phyloP scores from a whole-genome alignment of 2,329 filamentous ascomycete genomes.

The Trichophyton equinum region DNA sequence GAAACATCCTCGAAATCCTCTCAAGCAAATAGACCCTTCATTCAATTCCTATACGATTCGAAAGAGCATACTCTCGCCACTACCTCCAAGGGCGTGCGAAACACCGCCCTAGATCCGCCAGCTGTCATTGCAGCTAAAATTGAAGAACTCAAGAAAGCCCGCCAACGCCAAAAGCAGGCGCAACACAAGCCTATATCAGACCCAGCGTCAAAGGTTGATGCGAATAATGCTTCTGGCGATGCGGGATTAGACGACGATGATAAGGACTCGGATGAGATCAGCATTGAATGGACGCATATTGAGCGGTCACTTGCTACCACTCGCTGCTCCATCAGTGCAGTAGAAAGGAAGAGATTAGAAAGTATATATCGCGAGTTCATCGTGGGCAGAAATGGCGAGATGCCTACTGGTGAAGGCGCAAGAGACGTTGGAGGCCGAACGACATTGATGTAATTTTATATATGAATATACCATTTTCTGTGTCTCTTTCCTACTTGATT shows the following conservation, averaged over 20 bases:
- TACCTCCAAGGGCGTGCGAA: conserved; percentile 30
- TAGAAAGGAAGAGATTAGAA: conserved; percentile 61
- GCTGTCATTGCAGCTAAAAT: conserved; percentile 72
- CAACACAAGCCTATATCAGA: conserved; percentile 24
- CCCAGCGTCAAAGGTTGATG: conserved; percentile 6
- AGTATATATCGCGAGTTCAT: conserved; percentile 90
- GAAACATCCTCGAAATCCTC: conserved; percentile 19
- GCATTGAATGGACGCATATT: conserved; percentile 75
- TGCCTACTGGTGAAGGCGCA: conserved; percentile 83
- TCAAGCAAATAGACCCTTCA: conserved; percentile 39
- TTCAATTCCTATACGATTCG: conserved; percentile 71
- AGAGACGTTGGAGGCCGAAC: conserved; percentile 86
- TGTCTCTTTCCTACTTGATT: not conserved
- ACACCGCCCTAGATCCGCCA: conserved; percentile 52
- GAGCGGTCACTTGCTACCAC: conserved; percentile 64
- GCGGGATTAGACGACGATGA: conserved; percentile 14
- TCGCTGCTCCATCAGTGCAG: conserved; percentile 65
- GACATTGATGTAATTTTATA: conserved; percentile 63
- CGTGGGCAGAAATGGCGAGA: conserved; percentile 80
- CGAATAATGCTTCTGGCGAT: conserved; percentile 14
- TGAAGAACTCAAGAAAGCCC: conserved; percentile 60
- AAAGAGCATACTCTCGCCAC: conserved; percentile 40
- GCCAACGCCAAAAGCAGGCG: conserved; percentile 48
- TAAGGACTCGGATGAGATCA: conserved; percentile 48
- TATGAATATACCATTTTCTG: not conserved